Evolutionary conservation across 352 stramenopile species (phyloP).

Genomic region (Pilasporangium apinafurcum): DNA sequence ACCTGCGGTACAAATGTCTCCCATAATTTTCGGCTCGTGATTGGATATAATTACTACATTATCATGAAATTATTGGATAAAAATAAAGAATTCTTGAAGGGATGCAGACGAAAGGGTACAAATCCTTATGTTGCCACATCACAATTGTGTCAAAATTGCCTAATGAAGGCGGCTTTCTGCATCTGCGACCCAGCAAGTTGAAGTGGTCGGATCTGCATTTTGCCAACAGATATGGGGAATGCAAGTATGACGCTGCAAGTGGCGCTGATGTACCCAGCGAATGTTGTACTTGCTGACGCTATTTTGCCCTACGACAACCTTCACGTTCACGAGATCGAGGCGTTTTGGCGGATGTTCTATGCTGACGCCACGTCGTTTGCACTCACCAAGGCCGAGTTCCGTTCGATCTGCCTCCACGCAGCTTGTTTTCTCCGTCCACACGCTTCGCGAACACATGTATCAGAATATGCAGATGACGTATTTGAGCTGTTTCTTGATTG

Average conservation of each 20-base stretch:
- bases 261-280: conserved; percentile 33
- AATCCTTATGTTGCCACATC: too few species aligned
- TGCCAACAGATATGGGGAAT: too few species aligned
- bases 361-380: conserved; percentile 68
- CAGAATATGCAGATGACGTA: conserved; percentile 35
- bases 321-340: conserved; percentile 58
- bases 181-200: too few species aligned
- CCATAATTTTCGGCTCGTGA: conserved; percentile 3
- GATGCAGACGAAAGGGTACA: too few species aligned
- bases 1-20: too few species aligned
- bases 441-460: conserved; percentile 26
- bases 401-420: conserved; percentile 52
- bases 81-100: conserved; percentile 5
- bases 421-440: conserved; percentile 27
- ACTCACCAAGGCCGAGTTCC: conserved; percentile 51
- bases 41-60: too few species aligned
- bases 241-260: conserved; percentile 36
- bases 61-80: conserved; percentile 19
- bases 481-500: conserved; percentile 61
- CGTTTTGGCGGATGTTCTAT: conserved; percentile 82
- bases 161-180: too few species aligned
- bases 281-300: conserved; percentile 41
- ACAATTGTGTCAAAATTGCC: too few species aligned
- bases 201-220: conserved; percentile 21
- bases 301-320: conserved; percentile 77